Conservation (phyloP, 2,329 filamentous ascomycete species). For the Xylariaceae sp. region DNA sequence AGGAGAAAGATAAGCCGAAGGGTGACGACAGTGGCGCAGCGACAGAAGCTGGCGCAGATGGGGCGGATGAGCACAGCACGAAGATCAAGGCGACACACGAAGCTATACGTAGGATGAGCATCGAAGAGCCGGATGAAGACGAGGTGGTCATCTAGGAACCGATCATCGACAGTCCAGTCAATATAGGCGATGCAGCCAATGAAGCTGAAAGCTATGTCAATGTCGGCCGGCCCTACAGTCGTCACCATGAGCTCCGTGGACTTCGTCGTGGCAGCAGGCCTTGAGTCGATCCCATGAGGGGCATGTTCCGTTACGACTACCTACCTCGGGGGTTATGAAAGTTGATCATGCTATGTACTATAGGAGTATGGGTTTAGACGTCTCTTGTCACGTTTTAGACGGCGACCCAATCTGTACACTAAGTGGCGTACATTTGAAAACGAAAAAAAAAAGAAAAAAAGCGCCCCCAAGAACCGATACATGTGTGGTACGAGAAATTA, state of each 20-base stretch:
- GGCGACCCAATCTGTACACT: background rate
- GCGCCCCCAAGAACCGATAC: background rate
- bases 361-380: background rate
- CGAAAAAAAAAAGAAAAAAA: no score
- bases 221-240: conserved; percentile 6
- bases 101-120: conserved; percentile 50
- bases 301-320: no score
- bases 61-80: conserved; percentile 37
- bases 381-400: conserved; percentile 1
- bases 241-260: background rate
- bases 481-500: background rate
- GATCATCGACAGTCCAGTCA: conserved; percentile 13
- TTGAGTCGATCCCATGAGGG: background rate
- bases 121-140: conserved; percentile 52
- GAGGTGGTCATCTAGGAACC: conserved; percentile 34
- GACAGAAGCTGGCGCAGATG: conserved; percentile 28
- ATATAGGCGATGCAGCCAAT: conserved; percentile 7
- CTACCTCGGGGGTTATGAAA: background rate
- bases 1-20: conserved; percentile 29
- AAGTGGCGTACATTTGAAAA: background rate
- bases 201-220: conserved; percentile 18
- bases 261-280: background rate
- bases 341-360: background rate
- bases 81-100: conserved; percentile 44
- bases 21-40: conserved; percentile 34